Percentiles rank a stretch among this genome's conserved stretches.
phyloP scores from a whole-genome alignment of 2,329 filamentous ascomycete genomes.

The Kalmusia sp. region DNA sequence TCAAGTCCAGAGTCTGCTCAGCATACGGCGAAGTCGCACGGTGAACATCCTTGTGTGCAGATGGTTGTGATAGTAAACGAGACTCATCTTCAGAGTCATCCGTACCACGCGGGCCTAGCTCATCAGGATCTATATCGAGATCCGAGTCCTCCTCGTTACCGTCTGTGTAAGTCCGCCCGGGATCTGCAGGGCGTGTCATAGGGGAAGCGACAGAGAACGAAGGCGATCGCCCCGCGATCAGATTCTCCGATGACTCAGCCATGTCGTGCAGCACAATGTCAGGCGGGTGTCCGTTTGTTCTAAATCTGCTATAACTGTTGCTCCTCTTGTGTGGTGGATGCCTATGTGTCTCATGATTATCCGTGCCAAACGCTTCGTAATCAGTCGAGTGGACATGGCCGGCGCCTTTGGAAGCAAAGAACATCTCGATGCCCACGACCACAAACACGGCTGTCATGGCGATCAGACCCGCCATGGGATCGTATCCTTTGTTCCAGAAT shows the following conservation, averaged over 20 bases:
- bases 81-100: conserved; percentile 39
- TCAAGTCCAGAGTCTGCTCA: conserved; percentile 32
- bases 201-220: conserved; percentile 35
- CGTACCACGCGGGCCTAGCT: conserved; percentile 38
- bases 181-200: conserved; percentile 17
- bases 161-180: conserved; percentile 12
- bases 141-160: conserved; percentile 42
- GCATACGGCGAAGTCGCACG: conserved; percentile 15
- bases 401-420: conserved; percentile 76
- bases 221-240: conserved; percentile 43
- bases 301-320: conserved; percentile 41
- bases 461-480: conserved; percentile 48
- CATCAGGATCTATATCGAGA: conserved; percentile 43
- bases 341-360: conserved; percentile 20
- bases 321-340: conserved; percentile 36
- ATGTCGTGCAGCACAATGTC: conserved; percentile 42
- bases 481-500: conserved; percentile 49
- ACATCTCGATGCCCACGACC: conserved; percentile 87
- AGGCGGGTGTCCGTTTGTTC: conserved; percentile 32
- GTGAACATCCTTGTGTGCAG: conserved; percentile 25
- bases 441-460: conserved; percentile 55
- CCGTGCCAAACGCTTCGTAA: conserved; percentile 53
- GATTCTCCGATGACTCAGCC: conserved; percentile 36
- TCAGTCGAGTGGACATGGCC: conserved; percentile 64
- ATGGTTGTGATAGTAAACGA: conserved; percentile 34